Percentiles rank a stretch among this genome's conserved stretches.
Conservation (phyloP, 192 early-diverging fungal species). For the Coemansia sp. region DNA sequence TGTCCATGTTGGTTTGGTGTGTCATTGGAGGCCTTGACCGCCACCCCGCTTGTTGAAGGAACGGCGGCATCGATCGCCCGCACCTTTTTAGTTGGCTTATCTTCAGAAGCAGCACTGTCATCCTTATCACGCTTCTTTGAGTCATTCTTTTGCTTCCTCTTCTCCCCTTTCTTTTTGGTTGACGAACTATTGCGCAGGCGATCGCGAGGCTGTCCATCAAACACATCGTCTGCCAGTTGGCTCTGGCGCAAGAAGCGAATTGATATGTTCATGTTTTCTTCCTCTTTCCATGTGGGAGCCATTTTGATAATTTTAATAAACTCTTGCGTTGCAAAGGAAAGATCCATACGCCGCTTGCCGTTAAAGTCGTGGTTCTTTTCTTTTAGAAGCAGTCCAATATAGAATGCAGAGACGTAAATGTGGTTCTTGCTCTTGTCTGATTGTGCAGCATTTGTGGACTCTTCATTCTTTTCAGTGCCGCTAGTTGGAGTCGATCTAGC, state of each 20-base stretch:
- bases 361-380: slow-evolving; percentile 54
- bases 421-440: background rate
- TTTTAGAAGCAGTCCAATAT: slow-evolving; percentile 79
- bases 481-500: background rate
- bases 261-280: slow-evolving; percentile 37
- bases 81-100: slow-evolving; percentile 26
- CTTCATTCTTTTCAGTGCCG: background rate
- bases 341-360: slow-evolving; percentile 68
- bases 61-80: slow-evolving; percentile 24
- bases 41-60: slow-evolving; percentile 47
- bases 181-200: slow-evolving; percentile 19
- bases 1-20: background rate
- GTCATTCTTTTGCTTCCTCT: background rate
- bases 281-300: slow-evolving; percentile 26
- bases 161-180: slow-evolving; percentile 11
- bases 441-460: background rate
- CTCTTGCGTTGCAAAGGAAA: slow-evolving; percentile 78
- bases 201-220: slow-evolving; percentile 34
- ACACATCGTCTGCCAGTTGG: slow-evolving; percentile 50
- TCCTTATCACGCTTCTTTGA: slow-evolving; percentile 1
- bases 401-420: slow-evolving; percentile 74
- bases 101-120: background rate
- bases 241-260: slow-evolving; percentile 39
- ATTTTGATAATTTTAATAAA: slow-evolving; percentile 79
- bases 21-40: slow-evolving; percentile 9